These are phyloP conservation scores for Kazachstania psychrophila DNA, from an alignment of 805 yeast genomes.

Conservation along the genomic window DNA sequence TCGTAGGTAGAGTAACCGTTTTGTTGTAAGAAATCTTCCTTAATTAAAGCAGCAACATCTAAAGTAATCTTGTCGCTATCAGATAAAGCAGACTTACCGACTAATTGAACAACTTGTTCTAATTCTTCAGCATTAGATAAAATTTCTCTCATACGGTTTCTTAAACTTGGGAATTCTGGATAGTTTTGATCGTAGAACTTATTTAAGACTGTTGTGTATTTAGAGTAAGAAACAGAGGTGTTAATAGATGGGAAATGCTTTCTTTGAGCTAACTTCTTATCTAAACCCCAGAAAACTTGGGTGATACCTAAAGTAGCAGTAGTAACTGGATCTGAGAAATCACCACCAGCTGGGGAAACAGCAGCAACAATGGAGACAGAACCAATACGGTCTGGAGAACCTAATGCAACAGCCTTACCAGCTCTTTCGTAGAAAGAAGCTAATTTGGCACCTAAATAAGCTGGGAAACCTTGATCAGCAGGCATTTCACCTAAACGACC, in stretches of 20 bases:
- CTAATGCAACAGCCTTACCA: constrained; percentile 89
- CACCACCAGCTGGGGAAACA: constrained; percentile 99
- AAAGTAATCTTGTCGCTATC: constrained; percentile 94
- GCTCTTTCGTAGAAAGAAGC: constrained; percentile 99
- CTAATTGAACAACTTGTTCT: constrained; percentile 98
- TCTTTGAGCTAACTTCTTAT: constrained; percentile 97
- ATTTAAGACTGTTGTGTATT: constrained; percentile 80
- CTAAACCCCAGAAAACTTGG: constrained; percentile 99
- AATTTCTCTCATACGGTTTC: constrained; percentile 90
- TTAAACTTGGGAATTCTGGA: constrained; percentile 84
- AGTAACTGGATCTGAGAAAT: constrained; percentile 98
- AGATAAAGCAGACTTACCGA: constrained; percentile 95
- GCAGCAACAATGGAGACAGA: constrained; percentile 99
- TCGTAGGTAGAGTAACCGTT: constrained; percentile 98
- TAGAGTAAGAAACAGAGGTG: constrained; percentile 92
- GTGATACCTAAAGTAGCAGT: constrained; percentile 97
- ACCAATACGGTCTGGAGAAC: constrained; percentile 93
- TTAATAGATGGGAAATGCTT: constrained; percentile 99
- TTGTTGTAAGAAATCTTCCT: constrained; percentile 98
- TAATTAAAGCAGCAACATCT: constrained; percentile 84
- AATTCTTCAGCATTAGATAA: constrained; percentile 95
- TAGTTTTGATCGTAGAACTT: constrained; percentile 77
- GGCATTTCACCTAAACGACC: constrained; percentile 99
- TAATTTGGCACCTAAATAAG: constrained; percentile 95
- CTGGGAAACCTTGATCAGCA: constrained; percentile 99